Evolutionary conservation across 805 yeast genomes (phyloP), one percentile per base, ranked within the genome.

Genomic region (Myxozyma udenii): DNA sequence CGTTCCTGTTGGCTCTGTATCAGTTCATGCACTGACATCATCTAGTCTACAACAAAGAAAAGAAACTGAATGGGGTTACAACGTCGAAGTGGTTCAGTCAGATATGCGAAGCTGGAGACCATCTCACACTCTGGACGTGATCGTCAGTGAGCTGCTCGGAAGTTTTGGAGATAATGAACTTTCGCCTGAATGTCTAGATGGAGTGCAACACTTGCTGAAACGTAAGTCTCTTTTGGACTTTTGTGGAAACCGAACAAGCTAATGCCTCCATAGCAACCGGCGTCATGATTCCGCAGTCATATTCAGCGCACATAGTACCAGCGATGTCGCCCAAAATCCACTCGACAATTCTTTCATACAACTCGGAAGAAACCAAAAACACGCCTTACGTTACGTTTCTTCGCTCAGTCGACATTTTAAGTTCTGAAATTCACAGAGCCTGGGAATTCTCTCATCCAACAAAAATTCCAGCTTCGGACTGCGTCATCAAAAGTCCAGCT

Each of bases 131-230:
- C 74, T 76, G 50, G 77, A 85, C 62, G 62, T 90, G 39, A 76
- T 89, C 6, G 75, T 91, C 1, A 84, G 95, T 40, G 97, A 90
- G 66, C 70, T 91, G 5, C 67, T 90, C 24, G 97, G 97, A 4
- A 86, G 95, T 14, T 85, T 91, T 70, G 97, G 95, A 3, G 91
- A 95, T 66, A 91, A 90, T 67, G 97, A 90, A 65, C 73, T 87
- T 16, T 77, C 87, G 6, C 97, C 98, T 0, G 98, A 90, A 65
- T 83, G 93, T 51, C 66, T 87, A 2, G 71, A 71, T 41, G 69
- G 75, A 0, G 62, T 74, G 16, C 76, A 77, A 46, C 57, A 62
- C 43, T 60, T 63, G 60, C 53, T 76, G 61, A 75, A 78, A 67
- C 38, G 60, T 56, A 46, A 23, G 48, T 26, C 9, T 60, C 77